These are phyloP conservation scores for Lactifluus volemus DNA, from an alignment of 768 basidiomycete genomes.

Conservation along the genomic window DNA sequence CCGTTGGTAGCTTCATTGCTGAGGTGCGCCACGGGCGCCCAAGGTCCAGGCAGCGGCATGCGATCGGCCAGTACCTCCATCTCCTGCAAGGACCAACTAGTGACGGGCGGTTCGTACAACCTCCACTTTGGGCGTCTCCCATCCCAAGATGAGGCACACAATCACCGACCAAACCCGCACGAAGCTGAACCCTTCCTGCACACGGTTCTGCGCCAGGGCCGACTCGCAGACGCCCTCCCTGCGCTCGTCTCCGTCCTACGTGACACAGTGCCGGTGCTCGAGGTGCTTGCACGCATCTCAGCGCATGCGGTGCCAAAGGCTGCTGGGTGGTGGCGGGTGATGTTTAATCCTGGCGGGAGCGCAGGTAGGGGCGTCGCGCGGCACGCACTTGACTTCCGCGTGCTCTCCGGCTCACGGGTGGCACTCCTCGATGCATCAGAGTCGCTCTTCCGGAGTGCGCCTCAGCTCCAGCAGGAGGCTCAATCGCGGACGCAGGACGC, in stretches of 20 bases:
- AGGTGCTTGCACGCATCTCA: slow-evolving; percentile 53
- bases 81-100: slow-evolving; percentile 65
- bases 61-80: too few relatives aligned
- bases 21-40: too few relatives aligned
- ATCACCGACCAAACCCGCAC: slow-evolving; percentile 56
- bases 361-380: slow-evolving; percentile 27
- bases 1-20: too few relatives aligned
- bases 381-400: slow-evolving; percentile 72
- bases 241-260: slow-evolving; percentile 60
- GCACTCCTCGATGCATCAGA: slow-evolving; percentile 68
- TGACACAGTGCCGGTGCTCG: slow-evolving; percentile 69
- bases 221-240: slow-evolving; percentile 55
- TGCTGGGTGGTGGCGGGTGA: slow-evolving; percentile 72
- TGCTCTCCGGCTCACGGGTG: slow-evolving; percentile 57
- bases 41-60: too few relatives aligned
- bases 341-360: slow-evolving; percentile 28
- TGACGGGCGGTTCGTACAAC: slow-evolving; percentile 58
- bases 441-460: slow-evolving; percentile 36
- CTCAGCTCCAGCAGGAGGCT: slow-evolving; percentile 14
- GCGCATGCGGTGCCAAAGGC: slow-evolving; percentile 50
- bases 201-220: slow-evolving; percentile 58
- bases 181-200: slow-evolving; percentile 71
- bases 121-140: slow-evolving; percentile 57
- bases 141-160: slow-evolving; percentile 13
- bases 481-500: slow-evolving; percentile 16